Conservation (phyloP, 768 basidiomycete genomes). For the Clitopilus passeckerianus region DNA sequence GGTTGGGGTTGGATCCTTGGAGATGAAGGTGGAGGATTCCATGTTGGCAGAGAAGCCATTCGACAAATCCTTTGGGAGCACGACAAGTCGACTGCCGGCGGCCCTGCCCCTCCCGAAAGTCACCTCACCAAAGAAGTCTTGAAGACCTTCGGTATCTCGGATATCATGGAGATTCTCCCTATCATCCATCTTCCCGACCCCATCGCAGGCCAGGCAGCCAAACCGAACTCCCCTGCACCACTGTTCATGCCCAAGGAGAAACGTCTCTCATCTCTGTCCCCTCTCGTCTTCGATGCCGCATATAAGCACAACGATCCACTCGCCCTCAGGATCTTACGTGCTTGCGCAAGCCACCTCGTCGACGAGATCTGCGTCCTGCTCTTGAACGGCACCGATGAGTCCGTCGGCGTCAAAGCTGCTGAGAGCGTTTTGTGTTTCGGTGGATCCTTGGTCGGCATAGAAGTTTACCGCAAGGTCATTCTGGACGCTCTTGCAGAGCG, state of each 20-base stretch:
- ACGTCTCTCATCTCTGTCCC: constrained; percentile 68
- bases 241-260: constrained; percentile 52
- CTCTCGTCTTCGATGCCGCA: constrained; percentile 74
- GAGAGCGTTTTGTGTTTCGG: constrained; percentile 70
- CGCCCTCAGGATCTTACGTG: constrained; percentile 53
- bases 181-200: constrained; percentile 64
- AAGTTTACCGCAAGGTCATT: constrained; percentile 50
- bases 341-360: constrained; percentile 49
- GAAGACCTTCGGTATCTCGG: constrained; percentile 47
- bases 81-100: constrained; percentile 43
- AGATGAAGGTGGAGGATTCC: constrained; percentile 80
- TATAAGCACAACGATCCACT: constrained; percentile 65
- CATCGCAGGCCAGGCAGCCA: constrained; percentile 12
- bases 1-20: constrained; percentile 86
- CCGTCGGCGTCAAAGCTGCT: constrained; percentile 40
- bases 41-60: constrained; percentile 72
- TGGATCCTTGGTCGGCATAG: constrained; percentile 68
- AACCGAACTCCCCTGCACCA: constrained; percentile 19
- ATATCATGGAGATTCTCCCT: constrained; percentile 60
- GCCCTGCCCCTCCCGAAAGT: constrained; percentile 22
- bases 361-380: constrained; percentile 54
- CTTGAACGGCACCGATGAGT: constrained; percentile 16
- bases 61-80: constrained; percentile 59
- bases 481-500: constrained; percentile 49
- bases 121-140: constrained; percentile 45